Percentiles rank a stretch among this genome's conserved stretches.
Conservation (phyloP, 106 monocot genomes). For the Amphibolis antarctica region DNA sequence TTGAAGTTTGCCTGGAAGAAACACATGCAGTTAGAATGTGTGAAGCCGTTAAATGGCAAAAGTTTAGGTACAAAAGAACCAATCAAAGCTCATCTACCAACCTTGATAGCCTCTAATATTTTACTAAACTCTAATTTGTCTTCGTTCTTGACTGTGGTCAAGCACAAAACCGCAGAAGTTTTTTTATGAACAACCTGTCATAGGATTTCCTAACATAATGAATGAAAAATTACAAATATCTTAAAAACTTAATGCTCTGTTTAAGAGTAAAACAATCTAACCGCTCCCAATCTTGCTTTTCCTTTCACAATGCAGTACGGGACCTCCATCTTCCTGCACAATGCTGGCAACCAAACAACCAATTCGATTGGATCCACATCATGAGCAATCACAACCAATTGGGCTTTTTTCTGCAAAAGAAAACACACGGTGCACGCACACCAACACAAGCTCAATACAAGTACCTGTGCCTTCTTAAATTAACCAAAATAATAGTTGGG, state of each 20-base stretch:
- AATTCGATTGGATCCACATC: slow-evolving; percentile 91
- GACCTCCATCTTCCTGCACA: slow-evolving; percentile 85
- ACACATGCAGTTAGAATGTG: not conserved
- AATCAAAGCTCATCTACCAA: not conserved
- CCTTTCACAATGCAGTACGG: slow-evolving; percentile 89
- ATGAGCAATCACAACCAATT: slow-evolving; percentile 83
- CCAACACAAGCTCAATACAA: too few relatives aligned
- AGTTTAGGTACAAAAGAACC: not conserved
- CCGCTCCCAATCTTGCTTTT: slow-evolving; percentile 62
- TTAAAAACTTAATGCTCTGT: not conserved
- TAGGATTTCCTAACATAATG: too few relatives aligned
- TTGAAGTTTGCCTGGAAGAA: slow-evolving; percentile 13
- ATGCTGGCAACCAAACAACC: slow-evolving; percentile 78
- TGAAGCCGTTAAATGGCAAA: not conserved
- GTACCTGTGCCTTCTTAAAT: too few relatives aligned
- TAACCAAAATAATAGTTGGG: too few relatives aligned
- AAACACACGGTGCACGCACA: too few relatives aligned
- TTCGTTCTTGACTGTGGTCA: slow-evolving; percentile 78
- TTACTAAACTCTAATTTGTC: slow-evolving; percentile 85
- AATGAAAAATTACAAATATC: not conserved
- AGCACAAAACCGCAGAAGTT: slow-evolving; percentile 48
- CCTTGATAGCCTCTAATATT: slow-evolving; percentile 79
- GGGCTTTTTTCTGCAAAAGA: slow-evolving; percentile 65
- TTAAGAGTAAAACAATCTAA: slow-evolving; percentile 3
- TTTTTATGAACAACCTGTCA: slow-evolving; percentile 65